Evolutionary conservation across 2,329 filamentous ascomycete genomes (phyloP), one percentile per base, ranked within the genome.

Genomic region (Diatrype stigma): DNA sequence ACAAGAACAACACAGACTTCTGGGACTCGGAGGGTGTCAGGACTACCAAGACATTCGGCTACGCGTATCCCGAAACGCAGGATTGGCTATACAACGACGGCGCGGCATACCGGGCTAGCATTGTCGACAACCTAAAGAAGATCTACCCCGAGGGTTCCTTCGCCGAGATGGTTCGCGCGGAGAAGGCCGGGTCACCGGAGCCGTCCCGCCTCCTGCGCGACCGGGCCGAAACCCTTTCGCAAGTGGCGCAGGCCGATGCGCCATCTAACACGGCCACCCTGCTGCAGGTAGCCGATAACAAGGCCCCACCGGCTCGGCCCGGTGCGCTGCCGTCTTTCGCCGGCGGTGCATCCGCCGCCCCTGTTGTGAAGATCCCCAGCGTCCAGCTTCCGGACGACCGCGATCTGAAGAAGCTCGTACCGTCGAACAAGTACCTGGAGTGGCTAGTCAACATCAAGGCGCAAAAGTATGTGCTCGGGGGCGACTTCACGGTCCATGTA

Each of bases 401-500:
- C 21, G 26, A 32, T 19, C 56, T 63, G 7, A 23, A 49, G 4
- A 56, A 62, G 46, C 58, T 62, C 11, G 56, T 57, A 11, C 58
- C 61, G 8, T 52, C 67, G 49, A 66, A 63, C 51, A 63, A 63
- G 28, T 68, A 73, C 56, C 65, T 63, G 28, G 68, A 85, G 52
- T 86, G 81, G 71, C 69, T 78, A 12, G 74, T 78, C 58, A 81
- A 79, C 59, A 72, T 85, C 53, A 68, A 70, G n/a, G 74, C 79
- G 3, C 62, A 71, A 48, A 81, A 78, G 56, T 70, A 73, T 51
- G 74, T 74, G 3, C 64, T 78, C 2, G 68, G 71, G 21, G 73
- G 72, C 2, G 75, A 79, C 6, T 83, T 80, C 65, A 73, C 73
- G 32, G 68, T 85, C 19, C 77, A 79, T 59, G 66, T 84, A 53